Conservation (phyloP, 75 land plant genomes). For the Azolla pinnata region DNA sequence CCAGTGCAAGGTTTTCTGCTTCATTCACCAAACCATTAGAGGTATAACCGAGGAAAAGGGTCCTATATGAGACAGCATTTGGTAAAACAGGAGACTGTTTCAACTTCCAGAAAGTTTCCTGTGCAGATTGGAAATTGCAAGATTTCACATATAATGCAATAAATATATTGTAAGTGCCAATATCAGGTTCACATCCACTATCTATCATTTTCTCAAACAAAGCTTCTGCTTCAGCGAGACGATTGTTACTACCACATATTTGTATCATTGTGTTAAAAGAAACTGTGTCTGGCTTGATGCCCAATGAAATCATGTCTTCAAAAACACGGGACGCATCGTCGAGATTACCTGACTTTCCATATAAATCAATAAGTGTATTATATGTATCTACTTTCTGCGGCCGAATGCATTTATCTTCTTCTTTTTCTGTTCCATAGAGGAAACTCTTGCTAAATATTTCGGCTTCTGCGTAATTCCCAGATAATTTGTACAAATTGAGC, state of each 20-base stretch:
- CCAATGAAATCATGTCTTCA: conserved; percentile 50
- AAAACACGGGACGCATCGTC: conserved; percentile 55
- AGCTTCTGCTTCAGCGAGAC: conserved; percentile 57
- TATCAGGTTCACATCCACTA: conserved; percentile 48
- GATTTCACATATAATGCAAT: conserved; percentile 38
- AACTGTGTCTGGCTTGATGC: conserved; percentile 45
- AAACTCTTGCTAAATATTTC: conserved; percentile 37
- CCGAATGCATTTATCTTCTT: conserved; percentile 10
- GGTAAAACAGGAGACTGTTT: conserved; percentile 43
- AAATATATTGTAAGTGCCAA: conserved; percentile 56
- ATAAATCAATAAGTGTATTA: conserved; percentile 70
- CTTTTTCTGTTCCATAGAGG: conserved; percentile 5
- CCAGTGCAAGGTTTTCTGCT: conserved; percentile 30
- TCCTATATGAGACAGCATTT: conserved; percentile 47
- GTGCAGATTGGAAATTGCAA: conserved; percentile 37
- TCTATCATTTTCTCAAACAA: conserved; percentile 56
- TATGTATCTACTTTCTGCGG: conserved; percentile 54
- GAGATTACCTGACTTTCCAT: conserved; percentile 57
- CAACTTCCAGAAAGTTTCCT: conserved; percentile 37
- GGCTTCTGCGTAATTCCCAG: conserved; percentile 45
- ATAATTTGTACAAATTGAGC: conserved; percentile 45
- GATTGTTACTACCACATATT: conserved; percentile 36
- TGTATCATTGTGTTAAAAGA: conserved; percentile 85
- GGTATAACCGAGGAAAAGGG: conserved; percentile 37
- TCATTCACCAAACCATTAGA: conserved; percentile 34